A percentile compares a stretch with the other conserved stretches of the same genome.
These are phyloP conservation scores for Fusarium tanahbumbuense DNA, from an alignment of 2,329 filamentous ascomycete species.

Conservation along the genomic window DNA sequence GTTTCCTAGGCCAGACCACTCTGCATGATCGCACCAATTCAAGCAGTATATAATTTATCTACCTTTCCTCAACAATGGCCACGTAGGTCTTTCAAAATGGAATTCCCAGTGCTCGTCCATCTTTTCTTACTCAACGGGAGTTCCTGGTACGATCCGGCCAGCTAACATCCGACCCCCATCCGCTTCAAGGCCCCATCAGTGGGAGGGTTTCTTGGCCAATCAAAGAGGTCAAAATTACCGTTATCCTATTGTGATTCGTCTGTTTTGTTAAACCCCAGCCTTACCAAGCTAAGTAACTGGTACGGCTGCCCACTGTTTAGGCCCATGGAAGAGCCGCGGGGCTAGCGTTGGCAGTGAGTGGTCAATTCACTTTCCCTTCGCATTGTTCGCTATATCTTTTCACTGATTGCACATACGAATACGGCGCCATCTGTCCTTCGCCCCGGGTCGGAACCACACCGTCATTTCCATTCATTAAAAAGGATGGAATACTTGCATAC, in stretches of 20 bases:
- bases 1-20: neutral
- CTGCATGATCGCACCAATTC: neutral
- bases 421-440: slow-evolving; percentile 24
- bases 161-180: slow-evolving; percentile 44
- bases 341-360: neutral
- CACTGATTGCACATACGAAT: slow-evolving; percentile 39
- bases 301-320: slow-evolving; percentile 6
- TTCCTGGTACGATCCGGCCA: slow-evolving; percentile 43
- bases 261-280: slow-evolving; percentile 6
- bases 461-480: slow-evolving; percentile 31
- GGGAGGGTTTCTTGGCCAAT: slow-evolving; percentile 43
- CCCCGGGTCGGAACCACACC: slow-evolving; percentile 26
- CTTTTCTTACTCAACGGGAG: slow-evolving; percentile 1
- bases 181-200: slow-evolving; percentile 1
- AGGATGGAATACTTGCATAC: neutral
- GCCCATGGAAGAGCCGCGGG: slow-evolving; percentile 17
- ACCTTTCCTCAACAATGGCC: slow-evolving; percentile 8
- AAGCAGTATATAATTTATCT: neutral
- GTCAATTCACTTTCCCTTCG: slow-evolving; percentile 1
- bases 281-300: slow-evolving; percentile 24
- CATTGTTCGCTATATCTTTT: slow-evolving; percentile 8
- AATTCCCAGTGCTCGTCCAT: slow-evolving; percentile 1
- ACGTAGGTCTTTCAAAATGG: slow-evolving; percentile 13
- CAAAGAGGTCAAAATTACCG: slow-evolving; percentile 46
- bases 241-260: slow-evolving; percentile 43